phyloP scores from a whole-genome alignment of 2,329 filamentous ascomycete genomes.

The Aspergillus japonicus region DNA sequence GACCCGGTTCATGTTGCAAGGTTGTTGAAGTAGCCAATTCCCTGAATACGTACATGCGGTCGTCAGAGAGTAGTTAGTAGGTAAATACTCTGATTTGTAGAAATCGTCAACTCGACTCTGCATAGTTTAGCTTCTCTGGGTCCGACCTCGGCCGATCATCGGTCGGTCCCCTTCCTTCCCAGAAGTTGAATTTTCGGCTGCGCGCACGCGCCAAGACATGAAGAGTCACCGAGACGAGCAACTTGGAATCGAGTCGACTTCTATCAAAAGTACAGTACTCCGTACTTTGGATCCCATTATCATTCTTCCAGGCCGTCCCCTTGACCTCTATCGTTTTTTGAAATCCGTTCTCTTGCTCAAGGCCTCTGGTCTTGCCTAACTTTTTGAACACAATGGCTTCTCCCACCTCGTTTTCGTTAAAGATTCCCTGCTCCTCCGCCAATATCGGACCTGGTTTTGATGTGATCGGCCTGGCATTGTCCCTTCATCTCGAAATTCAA shows the following conservation, averaged over 20 bases:
- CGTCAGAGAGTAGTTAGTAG: too few species aligned
- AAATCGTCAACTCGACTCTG: not conserved
- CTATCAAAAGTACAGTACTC: not conserved
- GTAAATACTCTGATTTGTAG: too few species aligned
- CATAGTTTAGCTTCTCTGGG: not conserved
- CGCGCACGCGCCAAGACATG: not conserved
- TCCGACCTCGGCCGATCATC: not conserved
- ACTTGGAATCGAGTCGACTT: too few species aligned
- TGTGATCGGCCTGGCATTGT: conserved; percentile 89
- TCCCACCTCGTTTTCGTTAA: conserved; percentile 62
- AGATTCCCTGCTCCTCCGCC: conserved; percentile 89
- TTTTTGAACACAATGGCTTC: conserved; percentile 16
- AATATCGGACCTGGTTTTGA: conserved; percentile 98
- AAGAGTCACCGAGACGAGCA: not conserved
- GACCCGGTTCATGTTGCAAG: too few species aligned
- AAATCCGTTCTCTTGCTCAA: not conserved
- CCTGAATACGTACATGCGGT: too few species aligned
- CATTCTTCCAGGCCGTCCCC: not conserved
- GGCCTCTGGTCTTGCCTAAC: not conserved
- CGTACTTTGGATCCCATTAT: not conserved
- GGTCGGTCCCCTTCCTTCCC: not conserved
- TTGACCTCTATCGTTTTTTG: not conserved
- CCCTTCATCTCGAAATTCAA: conserved; percentile 85
- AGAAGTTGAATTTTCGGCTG: not conserved
- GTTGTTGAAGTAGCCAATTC: too few species aligned